These are phyloP conservation scores for Pichia heedii DNA, from an alignment of 805 yeast genomes.

Conservation along the genomic window DNA sequence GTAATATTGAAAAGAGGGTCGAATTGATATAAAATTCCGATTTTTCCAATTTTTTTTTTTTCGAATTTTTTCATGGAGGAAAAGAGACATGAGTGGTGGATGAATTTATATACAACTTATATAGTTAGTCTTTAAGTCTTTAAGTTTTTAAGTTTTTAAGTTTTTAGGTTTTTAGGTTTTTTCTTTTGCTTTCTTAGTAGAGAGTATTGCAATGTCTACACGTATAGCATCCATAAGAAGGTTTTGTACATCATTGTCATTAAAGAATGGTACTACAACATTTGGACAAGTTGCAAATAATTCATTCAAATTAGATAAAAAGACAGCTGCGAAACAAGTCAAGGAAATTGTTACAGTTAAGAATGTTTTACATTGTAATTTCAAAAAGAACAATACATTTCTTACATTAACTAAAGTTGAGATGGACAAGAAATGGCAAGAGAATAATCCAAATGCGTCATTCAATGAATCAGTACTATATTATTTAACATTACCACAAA, in stretches of 20 bases:
- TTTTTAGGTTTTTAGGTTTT: too few species aligned
- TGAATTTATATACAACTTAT: too few species aligned
- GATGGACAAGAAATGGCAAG: conserved; percentile 51
- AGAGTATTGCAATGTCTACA: too few species aligned
- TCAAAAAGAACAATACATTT: conserved; percentile 77
- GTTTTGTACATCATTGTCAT: neutral
- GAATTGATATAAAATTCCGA: too few species aligned
- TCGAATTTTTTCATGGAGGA: too few species aligned
- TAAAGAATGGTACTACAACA: conserved; percentile 13
- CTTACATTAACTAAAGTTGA: conserved; percentile 64
- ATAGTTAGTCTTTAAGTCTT: too few species aligned
- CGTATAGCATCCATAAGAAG: conserved; percentile 2
- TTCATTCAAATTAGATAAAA: conserved; percentile 8
- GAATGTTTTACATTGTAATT: conserved; percentile 67
- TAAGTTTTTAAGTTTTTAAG: too few species aligned
- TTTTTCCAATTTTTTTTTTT: too few species aligned
- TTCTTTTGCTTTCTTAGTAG: too few species aligned
- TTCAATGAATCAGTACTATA: conserved; percentile 68
- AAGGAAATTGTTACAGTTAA: conserved; percentile 34
- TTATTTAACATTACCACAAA: conserved; percentile 72
- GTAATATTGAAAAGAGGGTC: too few species aligned
- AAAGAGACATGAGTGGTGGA: too few species aligned
- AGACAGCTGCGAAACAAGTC: conserved; percentile 9
- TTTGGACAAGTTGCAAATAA: conserved; percentile 21
- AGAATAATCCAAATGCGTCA: conserved; percentile 45